Percentiles rank a stretch among this genome's conserved stretches.
Evolutionary conservation across 306 rosid species (phyloP).

Genomic region (Alnus rubra): DNA sequence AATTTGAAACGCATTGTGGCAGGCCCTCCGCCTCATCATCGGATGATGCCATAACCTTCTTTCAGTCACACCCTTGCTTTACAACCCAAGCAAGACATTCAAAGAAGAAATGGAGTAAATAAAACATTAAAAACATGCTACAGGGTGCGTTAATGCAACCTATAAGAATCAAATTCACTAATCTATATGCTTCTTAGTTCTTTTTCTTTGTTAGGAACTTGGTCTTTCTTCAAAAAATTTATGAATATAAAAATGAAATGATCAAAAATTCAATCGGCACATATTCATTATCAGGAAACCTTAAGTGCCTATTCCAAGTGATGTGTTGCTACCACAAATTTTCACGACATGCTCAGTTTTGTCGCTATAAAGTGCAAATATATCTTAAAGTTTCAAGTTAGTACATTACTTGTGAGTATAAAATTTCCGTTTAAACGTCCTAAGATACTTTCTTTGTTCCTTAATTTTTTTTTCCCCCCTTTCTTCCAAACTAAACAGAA

Average conservation of each 20-base stretch:
- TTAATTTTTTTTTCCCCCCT: neutral
- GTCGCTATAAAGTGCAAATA: neutral
- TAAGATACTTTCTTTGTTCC: too few relatives aligned
- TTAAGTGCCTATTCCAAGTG: neutral
- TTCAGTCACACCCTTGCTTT: slow-evolving; percentile 28
- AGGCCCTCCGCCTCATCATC: slow-evolving; percentile 71
- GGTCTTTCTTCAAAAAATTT: neutral
- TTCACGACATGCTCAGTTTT: neutral
- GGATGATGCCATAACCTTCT: slow-evolving; percentile 60
- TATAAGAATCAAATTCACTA: neutral
- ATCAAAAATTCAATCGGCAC: neutral
- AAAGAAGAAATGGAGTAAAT: neutral
- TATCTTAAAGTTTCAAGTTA: neutral
- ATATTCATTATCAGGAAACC: neutral
- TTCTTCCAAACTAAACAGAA: neutral
- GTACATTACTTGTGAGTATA: neutral
- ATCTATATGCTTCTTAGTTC: neutral
- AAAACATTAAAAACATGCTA: neutral
- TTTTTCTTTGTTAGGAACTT: neutral
- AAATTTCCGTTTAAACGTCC: too few relatives aligned
- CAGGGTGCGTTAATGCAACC: neutral
- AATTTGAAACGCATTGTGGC: slow-evolving; percentile 53
- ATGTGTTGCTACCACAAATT: neutral
- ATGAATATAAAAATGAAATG: neutral
- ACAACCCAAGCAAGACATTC: slow-evolving; percentile 14